Evolutionary conservation across 495 filamentous ascomycete genomes (phyloP).

Genomic region (Cenococcum geophilum): DNA sequence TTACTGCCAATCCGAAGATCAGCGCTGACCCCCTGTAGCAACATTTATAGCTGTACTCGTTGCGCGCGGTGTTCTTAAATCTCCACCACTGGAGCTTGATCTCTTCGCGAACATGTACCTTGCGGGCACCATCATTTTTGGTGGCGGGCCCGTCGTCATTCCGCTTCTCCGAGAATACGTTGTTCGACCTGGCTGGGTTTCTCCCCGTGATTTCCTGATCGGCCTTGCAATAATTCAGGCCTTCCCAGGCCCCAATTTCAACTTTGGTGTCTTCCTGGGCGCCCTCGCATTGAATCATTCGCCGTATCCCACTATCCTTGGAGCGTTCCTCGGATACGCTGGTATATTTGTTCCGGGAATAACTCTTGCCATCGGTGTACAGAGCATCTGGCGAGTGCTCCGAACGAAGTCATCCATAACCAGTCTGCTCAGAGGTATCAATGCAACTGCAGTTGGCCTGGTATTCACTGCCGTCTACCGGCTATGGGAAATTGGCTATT

Average conservation of each 20-base stretch:
- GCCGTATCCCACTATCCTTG: conserved; percentile 42
- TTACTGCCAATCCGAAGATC: not conserved
- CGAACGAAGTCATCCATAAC: conserved; percentile 50
- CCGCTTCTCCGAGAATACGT: conserved; percentile 74
- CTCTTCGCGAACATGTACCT: conserved; percentile 80
- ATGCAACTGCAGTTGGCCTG: conserved; percentile 70
- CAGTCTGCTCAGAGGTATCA: conserved; percentile 59
- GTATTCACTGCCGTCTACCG: conserved; percentile 84
- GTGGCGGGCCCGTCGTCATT: conserved; percentile 80
- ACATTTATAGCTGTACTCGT: conserved; percentile 55
- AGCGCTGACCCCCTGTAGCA: conserved; percentile 13
- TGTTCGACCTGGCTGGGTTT: conserved; percentile 74
- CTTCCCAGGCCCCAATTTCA: conserved; percentile 84
- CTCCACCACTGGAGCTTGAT: conserved; percentile 47
- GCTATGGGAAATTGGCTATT: conserved; percentile 70
- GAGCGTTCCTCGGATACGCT: conserved; percentile 59
- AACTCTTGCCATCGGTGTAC: conserved; percentile 56
- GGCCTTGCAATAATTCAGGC: conserved; percentile 78
- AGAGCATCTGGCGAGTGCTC: conserved; percentile 63
- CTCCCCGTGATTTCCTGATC: conserved; percentile 70
- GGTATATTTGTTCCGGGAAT: conserved; percentile 73
- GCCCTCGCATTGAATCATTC: conserved; percentile 48
- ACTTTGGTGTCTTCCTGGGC: conserved; percentile 76
- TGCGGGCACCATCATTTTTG: conserved; percentile 85
- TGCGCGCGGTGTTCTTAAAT: conserved; percentile 45